A percentile compares a stretch with the other conserved stretches of the same genome.
Conservation (phyloP, 2,329 filamentous ascomycete genomes). For the Hymenoscyphus fraxineus region DNA sequence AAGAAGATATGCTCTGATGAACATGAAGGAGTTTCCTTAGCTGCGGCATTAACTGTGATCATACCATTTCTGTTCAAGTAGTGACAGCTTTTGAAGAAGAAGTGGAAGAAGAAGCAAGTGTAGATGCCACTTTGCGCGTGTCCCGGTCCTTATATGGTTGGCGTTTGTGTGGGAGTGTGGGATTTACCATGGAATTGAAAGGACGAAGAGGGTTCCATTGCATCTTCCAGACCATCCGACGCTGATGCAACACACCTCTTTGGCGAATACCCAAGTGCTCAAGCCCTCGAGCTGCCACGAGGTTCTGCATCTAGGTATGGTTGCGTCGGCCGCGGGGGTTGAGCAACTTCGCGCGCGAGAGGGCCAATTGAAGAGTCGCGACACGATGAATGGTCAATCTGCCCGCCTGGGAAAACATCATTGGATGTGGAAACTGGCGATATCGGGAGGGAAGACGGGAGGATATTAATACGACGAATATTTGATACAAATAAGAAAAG, state of each 20-base stretch:
- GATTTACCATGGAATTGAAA: constrained; percentile 5
- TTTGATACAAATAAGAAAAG: not conserved
- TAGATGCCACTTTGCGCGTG: not conserved
- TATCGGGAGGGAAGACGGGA: not conserved
- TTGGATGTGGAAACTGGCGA: not conserved
- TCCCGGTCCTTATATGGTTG: constrained; percentile 4
- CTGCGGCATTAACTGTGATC: not conserved
- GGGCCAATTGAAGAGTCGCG: not conserved
- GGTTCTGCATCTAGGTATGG: not conserved
- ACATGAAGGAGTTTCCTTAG: not conserved
- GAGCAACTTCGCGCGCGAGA: not conserved
- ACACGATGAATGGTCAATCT: not conserved
- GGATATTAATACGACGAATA: not conserved
- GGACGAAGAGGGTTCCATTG: constrained; percentile 3
- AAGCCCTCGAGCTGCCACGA: not conserved
- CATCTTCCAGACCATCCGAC: not conserved
- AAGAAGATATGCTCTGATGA: not conserved
- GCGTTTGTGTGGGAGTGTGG: not conserved
- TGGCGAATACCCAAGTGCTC: not conserved
- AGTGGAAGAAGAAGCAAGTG: constrained; percentile 6
- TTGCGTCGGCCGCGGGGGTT: not conserved
- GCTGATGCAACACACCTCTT: not conserved
- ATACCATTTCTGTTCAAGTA: not conserved
- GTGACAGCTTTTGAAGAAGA: not conserved
- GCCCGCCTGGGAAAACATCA: not conserved